A percentile compares a stretch with the other conserved stretches of the same genome.
Conservation (phyloP, 805 yeast species). For the Teunomyces gatunensis region DNA sequence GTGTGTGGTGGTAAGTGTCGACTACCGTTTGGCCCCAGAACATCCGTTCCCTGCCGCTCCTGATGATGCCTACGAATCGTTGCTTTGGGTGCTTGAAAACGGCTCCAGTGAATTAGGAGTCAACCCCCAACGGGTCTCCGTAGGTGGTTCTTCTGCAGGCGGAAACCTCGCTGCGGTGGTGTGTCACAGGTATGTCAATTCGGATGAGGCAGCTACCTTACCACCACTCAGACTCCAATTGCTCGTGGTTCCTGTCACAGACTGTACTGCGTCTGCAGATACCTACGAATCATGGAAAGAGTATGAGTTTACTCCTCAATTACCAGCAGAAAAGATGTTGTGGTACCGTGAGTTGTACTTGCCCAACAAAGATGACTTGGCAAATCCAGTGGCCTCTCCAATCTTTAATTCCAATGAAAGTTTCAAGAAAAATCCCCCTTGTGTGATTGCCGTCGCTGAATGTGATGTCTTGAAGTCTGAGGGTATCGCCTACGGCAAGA, state of each 20-base stretch:
- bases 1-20: conserved; percentile 44
- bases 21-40: conserved; percentile 52
- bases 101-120: conserved; percentile 20
- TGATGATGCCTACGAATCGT: conserved; percentile 41
- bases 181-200: conserved; percentile 30
- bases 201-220: conserved; percentile 15
- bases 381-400: conserved; percentile 40
- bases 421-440: conserved; percentile 39
- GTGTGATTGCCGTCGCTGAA: conserved; percentile 41
- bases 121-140: conserved; percentile 31
- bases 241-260: conserved; percentile 45
- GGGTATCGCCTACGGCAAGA: conserved; percentile 41
- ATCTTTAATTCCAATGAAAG: conserved; percentile 38
- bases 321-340: conserved; percentile 44
- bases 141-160: conserved; percentile 50
- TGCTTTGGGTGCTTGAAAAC: conserved; percentile 23
- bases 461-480: conserved; percentile 46
- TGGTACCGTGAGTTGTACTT: conserved; percentile 44
- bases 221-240: conserved; percentile 40
- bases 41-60: conserved; percentile 47
- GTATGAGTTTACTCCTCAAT: conserved; percentile 38
- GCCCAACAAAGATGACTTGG: conserved; percentile 27
- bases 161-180: conserved; percentile 39
- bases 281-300: conserved; percentile 38
- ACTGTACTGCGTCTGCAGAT: conserved; percentile 37